Evolutionary conservation across 2,329 filamentous ascomycete genomes (phyloP), one percentile per base, ranked within the genome.

Genomic region (Cytospora piceae): DNA sequence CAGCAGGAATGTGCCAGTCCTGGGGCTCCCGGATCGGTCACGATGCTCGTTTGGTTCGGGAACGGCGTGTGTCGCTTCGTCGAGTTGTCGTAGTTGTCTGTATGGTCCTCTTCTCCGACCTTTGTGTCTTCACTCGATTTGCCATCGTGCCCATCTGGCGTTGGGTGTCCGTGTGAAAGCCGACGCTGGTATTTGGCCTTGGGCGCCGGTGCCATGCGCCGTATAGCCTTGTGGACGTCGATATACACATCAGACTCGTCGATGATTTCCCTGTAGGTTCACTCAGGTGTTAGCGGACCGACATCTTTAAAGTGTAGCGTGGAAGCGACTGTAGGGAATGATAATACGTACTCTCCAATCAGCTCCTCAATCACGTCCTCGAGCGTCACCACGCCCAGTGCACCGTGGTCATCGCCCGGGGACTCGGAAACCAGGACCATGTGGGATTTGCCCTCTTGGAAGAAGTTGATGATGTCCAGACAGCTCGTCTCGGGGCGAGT

Each of bases 351-450:
- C 90, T 99, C 95, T 81, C 95, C 95, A 77, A 99, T 99, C 32
- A 99, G 82, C 77, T 99, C 95, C 77, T 99, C 95, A 74, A 99
- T 99, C 4, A 99, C 95, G 77, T 99, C 95, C 76, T 99, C 95
- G 2, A 99, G 81, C 0, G 95, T 99, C 20, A 99, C 93, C 4
- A 99, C 95, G 64, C 95, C 95, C 15, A 97, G 82, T 7, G 94
- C 93, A 55, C 95, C 95, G 72, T 91, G 89, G 73, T 96, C 90
- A 70, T 96, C 92, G n/a, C 94, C 94, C 0, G 95, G 95, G 37
- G 79, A 84, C 73, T 97, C 92, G 0, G 94, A 97, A 11, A 98
- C 95, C 32, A 99, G 82, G 0, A 98, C 94, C 94, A 99, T 97
- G 77, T 99, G 95, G 1, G 94, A 97, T 77, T 99, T 99, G 72